These are phyloP conservation scores for Penicillium antarcticum DNA, from an alignment of 495 filamentous ascomycete species.

Conservation along the genomic window DNA sequence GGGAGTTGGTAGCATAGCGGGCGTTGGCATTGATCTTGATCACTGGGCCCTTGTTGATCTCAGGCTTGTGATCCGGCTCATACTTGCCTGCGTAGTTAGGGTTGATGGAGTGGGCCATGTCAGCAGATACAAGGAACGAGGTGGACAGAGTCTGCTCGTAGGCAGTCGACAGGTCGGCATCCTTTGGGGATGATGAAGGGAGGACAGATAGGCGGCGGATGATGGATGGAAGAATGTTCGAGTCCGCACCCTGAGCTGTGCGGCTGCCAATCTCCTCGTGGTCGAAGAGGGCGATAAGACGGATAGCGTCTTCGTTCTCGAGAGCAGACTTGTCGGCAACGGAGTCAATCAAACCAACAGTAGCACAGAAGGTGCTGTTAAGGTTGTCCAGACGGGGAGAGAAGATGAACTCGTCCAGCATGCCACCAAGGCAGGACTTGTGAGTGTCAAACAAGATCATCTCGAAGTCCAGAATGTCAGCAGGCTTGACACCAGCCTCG, in stretches of 20 bases:
- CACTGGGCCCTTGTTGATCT: conserved; percentile 94
- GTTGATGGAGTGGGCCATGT: conserved; percentile 95
- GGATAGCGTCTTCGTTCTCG: conserved; percentile 74
- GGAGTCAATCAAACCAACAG: conserved; percentile 77
- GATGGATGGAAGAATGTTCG: conserved; percentile 84
- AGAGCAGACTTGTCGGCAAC: conserved; percentile 58
- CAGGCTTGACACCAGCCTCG: conserved; percentile 63
- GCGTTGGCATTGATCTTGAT: conserved; percentile 99
- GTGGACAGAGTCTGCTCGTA: conserved; percentile 90
- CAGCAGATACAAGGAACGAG: conserved; percentile 94
- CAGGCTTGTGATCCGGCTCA: conserved; percentile 82
- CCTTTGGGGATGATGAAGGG: conserved; percentile 47
- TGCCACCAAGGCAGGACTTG: conserved; percentile 78
- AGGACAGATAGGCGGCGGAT: conserved; percentile 83
- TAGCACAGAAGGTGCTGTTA: conserved; percentile 88
- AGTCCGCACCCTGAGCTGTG: conserved; percentile 90
- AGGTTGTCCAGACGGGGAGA: conserved; percentile 92
- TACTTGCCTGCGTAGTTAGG: conserved; percentile 93
- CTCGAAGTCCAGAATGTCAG: conserved; percentile 88
- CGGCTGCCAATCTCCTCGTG: conserved; percentile 95
- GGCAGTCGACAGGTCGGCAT: conserved; percentile 62
- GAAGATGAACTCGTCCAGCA: conserved; percentile 93
- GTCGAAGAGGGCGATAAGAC: conserved; percentile 89
- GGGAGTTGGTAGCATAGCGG: conserved; percentile 92
- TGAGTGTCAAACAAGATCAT: conserved; percentile 95